A percentile compares a stretch with the other conserved stretches of the same genome.
These are phyloP conservation scores for Santalum album DNA, from an alignment of 164 flowering plant genomes.

Conservation along the genomic window DNA sequence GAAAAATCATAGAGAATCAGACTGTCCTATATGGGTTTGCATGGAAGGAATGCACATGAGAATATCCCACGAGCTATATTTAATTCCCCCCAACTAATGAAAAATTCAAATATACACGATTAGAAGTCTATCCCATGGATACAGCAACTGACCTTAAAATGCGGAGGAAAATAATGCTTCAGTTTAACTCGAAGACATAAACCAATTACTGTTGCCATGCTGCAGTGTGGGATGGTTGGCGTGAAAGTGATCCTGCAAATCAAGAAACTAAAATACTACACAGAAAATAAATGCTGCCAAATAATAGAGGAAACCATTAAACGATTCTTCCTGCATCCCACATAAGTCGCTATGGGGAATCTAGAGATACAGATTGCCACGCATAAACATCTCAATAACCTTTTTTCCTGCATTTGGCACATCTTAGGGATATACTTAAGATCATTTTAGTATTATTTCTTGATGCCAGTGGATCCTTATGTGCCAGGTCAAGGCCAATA, in stretches of 20 bases:
- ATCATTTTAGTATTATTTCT: too few species aligned
- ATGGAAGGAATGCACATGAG: too few species aligned
- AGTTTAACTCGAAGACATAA: slow-evolving; percentile 65
- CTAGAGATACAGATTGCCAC: too few species aligned
- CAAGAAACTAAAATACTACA: neutral
- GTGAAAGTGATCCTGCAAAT: slow-evolving; percentile 60
- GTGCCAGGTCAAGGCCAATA: too few species aligned
- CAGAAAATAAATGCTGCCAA: neutral
- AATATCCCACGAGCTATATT: too few species aligned
- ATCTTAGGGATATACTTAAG: too few species aligned
- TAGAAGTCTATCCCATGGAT: neutral
- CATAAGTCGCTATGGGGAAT: neutral
- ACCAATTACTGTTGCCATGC: slow-evolving; percentile 80
- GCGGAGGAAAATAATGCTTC: slow-evolving; percentile 56
- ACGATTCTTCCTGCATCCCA: neutral
- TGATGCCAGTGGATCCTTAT: too few species aligned
- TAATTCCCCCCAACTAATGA: neutral
- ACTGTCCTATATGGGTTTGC: too few species aligned
- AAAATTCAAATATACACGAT: neutral
- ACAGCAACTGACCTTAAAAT: slow-evolving; percentile 47
- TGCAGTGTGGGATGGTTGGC: slow-evolving; percentile 74
- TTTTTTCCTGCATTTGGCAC: too few species aligned
- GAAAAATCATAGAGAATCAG: too few species aligned
- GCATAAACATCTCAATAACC: too few species aligned
- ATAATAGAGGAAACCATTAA: neutral